phyloP scores from a whole-genome alignment of 495 filamentous ascomycete genomes.

The Glutinoglossum americanum region DNA sequence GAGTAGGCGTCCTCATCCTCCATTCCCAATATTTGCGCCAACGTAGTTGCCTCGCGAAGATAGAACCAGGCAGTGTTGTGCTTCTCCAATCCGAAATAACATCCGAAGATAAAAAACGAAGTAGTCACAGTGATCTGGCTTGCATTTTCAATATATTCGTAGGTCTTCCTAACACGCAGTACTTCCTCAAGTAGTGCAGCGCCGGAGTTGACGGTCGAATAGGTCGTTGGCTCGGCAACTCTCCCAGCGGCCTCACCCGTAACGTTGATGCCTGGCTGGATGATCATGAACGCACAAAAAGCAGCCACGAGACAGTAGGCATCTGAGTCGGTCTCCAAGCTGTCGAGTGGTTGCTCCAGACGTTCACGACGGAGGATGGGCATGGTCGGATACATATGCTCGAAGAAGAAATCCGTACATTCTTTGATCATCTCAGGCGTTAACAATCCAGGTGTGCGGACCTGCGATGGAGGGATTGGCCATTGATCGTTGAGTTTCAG shows the following conservation, averaged over 20 bases:
- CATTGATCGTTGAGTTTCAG: constrained; percentile 21
- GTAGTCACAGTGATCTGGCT: constrained; percentile 17
- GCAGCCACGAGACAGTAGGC: constrained; percentile 63
- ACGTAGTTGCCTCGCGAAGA: constrained; percentile 22
- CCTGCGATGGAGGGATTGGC: not conserved
- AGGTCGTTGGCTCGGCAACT: constrained; percentile 5
- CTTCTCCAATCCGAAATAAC: constrained; percentile 21
- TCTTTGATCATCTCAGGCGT: constrained; percentile 36
- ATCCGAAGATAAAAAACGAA: constrained; percentile 21
- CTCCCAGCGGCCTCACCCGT: constrained; percentile 20
- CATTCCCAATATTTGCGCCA: constrained; percentile 27
- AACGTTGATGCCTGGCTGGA: constrained; percentile 52
- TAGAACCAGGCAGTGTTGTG: constrained; percentile 23
- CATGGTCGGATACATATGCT: constrained; percentile 63
- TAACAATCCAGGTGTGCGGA: constrained; percentile 29
- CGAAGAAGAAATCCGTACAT: constrained; percentile 69
- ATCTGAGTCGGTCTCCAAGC: constrained; percentile 42
- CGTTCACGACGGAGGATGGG: constrained; percentile 53
- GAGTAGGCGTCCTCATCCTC: constrained; percentile 37
- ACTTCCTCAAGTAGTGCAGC: constrained; percentile 56
- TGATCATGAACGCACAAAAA: constrained; percentile 66
- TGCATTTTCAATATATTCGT: constrained; percentile 42
- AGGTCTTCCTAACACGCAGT: constrained; percentile 49
- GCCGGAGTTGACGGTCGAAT: constrained; percentile 17
- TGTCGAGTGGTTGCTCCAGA: constrained; percentile 35